Evolutionary conservation across 495 filamentous ascomycete species (phyloP), one percentile per base, ranked within the genome.

Genomic region (Xylaria acuta): DNA sequence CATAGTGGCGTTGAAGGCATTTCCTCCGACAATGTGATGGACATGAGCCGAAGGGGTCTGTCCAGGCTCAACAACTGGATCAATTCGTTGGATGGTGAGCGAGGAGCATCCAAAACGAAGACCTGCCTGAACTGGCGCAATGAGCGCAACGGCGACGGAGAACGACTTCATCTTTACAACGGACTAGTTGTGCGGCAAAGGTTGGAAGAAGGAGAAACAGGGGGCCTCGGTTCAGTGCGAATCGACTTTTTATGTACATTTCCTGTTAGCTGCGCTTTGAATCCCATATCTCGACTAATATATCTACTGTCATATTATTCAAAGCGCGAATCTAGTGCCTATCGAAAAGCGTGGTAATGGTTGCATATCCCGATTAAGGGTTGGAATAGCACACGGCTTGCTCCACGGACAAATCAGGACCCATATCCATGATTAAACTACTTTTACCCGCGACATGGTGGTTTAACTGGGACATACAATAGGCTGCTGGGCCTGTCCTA

Each of bases 1-100:
- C 84, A 86, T 86, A 49, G 78, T 79, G 3, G 83, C 82, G 69
- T 85, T 84, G 79, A 86, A 86, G 34, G 79, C 81, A 80, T 86
- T 84, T 59, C 84, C 84, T 36, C 84, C 84, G 5, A 85, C 83
- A 20, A 86, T 83, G 64, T 85, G 84, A 72, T 86, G 84, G 60
- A 86, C 78, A 73, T 86, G 85, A 18, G 85, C 73, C 16, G 83
- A 83, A 1, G 84, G 84, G 14, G 75, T 75, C 18, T 64, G 67
- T 40, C 84, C 84, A 2, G 84, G 84, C 69, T 86, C 82, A 64
- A 85, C 84, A 27, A 85, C 73, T 1, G 84, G 84, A 67, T 86
- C 84, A 40, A 86, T 71, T 7, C 84, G 81, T 65, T 86, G 84
- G 67, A 86, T 78, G 56, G 80, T 82, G 59, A 86, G 76, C 2